phyloP scores from a whole-genome alignment of 2,329 filamentous ascomycete genomes.

The Trichophyton equinum region DNA sequence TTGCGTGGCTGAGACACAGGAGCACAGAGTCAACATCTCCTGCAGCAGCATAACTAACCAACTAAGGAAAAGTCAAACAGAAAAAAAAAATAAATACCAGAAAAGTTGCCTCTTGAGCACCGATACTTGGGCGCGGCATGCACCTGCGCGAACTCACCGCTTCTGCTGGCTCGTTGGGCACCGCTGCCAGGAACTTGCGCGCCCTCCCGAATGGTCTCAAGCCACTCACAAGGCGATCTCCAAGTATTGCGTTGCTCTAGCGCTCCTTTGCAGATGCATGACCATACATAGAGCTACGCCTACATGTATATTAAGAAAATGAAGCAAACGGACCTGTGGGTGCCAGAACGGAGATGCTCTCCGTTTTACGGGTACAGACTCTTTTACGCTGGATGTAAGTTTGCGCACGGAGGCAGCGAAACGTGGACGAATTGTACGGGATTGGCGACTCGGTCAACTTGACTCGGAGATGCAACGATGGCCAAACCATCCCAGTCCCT shows the following conservation, averaged over 20 bases:
- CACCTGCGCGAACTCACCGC: not conserved
- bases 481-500: not conserved
- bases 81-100: not conserved
- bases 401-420: conserved; percentile 2
- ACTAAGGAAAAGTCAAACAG: not conserved
- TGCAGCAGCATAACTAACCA: not conserved
- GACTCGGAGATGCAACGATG: not conserved
- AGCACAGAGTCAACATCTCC: not conserved
- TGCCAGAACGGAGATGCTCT: not conserved
- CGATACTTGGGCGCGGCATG: not conserved
- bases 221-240: not conserved
- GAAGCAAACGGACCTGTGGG: not conserved
- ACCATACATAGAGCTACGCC: not conserved
- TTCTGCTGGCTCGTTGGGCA: conserved; percentile 1
- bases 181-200: not conserved
- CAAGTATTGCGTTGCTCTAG: not conserved
- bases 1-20: not conserved
- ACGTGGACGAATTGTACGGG: conserved; percentile 4
- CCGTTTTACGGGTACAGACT: not conserved
- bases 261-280: not conserved
- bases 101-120: not conserved
- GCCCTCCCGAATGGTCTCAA: not conserved
- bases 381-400: not conserved
- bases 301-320: not conserved
- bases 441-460: not conserved